Percentiles rank a stretch among this genome's conserved stretches.
Conservation (phyloP, 257 asterid species). For the Nicotiana attenuata region DNA sequence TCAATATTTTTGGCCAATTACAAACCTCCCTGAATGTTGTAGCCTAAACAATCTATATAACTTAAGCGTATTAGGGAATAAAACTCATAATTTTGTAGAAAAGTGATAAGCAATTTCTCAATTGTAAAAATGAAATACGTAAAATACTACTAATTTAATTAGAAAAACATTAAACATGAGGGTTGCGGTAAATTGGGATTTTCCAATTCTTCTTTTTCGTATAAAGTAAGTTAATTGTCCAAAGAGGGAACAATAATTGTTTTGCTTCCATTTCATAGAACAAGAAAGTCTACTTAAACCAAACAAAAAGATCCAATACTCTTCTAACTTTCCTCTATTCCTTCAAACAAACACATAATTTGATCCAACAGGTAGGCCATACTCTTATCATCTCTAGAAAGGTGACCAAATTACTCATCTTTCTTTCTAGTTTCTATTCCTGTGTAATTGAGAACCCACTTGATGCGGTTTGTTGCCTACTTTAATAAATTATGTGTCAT, state of each 20-base stretch:
- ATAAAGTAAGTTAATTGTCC: not conserved
- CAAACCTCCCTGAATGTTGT: too few relatives aligned
- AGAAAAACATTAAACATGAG: too few relatives aligned
- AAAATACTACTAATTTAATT: too few relatives aligned
- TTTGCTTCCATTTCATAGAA: not conserved
- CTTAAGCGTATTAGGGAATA: too few relatives aligned
- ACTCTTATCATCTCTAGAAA: not conserved
- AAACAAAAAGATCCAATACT: not conserved
- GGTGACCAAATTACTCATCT: not conserved
- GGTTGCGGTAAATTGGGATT: too few relatives aligned
- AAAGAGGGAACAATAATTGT: not conserved
- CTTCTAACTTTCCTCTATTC: not conserved
- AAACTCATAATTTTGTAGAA: too few relatives aligned
- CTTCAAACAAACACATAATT: not conserved
- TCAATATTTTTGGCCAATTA: too few relatives aligned
- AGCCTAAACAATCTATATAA: too few relatives aligned
- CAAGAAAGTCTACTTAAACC: not conserved
- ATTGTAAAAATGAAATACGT: too few relatives aligned
- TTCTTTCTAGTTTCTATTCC: conserved; percentile 5
- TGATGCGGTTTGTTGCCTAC: conserved; percentile 6
- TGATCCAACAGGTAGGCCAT: conserved; percentile 5
- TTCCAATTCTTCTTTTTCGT: not conserved
- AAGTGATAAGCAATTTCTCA: too few relatives aligned
- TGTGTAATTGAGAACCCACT: conserved; percentile 5
- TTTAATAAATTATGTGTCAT: not conserved